Evolutionary conservation across 1,284 basidiomycete genomes (phyloP), one percentile per base, ranked within the genome.

Genomic region (Dichomitus squalens): DNA sequence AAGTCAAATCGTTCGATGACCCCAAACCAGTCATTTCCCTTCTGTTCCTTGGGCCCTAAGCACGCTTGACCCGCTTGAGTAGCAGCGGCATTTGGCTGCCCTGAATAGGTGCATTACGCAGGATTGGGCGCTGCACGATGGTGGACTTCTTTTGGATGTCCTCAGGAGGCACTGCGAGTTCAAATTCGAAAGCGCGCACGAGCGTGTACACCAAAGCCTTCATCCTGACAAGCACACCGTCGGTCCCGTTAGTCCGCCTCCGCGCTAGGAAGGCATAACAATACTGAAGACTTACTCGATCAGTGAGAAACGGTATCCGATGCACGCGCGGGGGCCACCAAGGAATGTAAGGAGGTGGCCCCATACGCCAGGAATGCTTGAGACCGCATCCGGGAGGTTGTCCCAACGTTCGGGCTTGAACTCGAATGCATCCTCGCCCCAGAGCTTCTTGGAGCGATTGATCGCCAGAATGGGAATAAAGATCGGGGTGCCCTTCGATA

Each of bases 301-400:
- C n/a, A 91, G 64, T 1, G 87, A 79, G 65, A 91, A 90, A 4
- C 86, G 80, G 67, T 86, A 90, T 0, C 88, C 88, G 43, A 88
- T 87, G 64, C 85, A 88, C 1, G 83, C 77, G 29, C 79, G 78
- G 7, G 84, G 78, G 0, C 86, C 86, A 20, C 82, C 82, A 2
- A 85, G 63, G 75, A 90, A 90, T 0, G 81, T 80, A 43, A 88
- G 70, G 65, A 83, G 55, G 61, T 87, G 79, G 11, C 79, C 75
- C 79, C 78, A 86, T 0, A 88, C 72, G 0, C 86, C 82, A 0
- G 87, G 87, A n/a, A 88, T 75, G 0, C 66, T 68, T 12, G 70
- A 68, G 1, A 75, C 76, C 0, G 70, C 72, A 35, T 79, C 77
- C 0, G 84, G 83, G 3, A 75, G 52, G 5, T 76, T 68, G 48